phyloP scores from a whole-genome alignment of 441 rosid species.

The Viola pubescens region DNA sequence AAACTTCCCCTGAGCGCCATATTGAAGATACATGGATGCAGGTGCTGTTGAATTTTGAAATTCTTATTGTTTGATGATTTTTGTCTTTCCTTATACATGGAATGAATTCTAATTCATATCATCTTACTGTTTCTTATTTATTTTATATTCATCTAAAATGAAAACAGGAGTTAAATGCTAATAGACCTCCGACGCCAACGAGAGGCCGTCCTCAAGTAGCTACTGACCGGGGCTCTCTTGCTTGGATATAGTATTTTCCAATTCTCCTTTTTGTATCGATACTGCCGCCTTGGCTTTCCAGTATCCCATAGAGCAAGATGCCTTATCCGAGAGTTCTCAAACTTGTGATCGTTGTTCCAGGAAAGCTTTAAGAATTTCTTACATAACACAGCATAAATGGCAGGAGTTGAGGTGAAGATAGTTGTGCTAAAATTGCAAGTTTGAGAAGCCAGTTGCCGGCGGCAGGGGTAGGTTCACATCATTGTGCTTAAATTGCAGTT shows the following conservation, averaged over 20 bases:
- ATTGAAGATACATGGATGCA: constrained; percentile 99
- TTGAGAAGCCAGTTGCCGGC: constrained; percentile 27
- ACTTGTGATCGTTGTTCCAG: constrained; percentile 17
- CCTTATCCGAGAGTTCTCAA: constrained; percentile 25
- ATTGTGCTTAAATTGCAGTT: constrained; percentile 17
- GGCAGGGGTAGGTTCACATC: constrained; percentile 18
- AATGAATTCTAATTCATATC: neutral
- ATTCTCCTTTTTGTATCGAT: constrained; percentile 26
- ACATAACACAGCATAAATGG: constrained; percentile 17
- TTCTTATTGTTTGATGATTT: neutral
- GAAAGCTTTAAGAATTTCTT: constrained; percentile 24
- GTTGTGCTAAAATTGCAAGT: constrained; percentile 15
- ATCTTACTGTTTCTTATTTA: constrained; percentile 2
- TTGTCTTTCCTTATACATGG: neutral
- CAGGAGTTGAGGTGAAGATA: constrained; percentile 23
- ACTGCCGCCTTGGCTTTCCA: constrained; percentile 31
- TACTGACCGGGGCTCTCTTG: constrained; percentile 81
- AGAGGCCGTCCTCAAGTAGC: constrained; percentile 90
- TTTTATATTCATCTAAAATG: constrained; percentile 1
- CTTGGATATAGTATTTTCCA: constrained; percentile 58
- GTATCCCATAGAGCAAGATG: constrained; percentile 37
- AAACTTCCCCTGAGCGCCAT: constrained; percentile 73
- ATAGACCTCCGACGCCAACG: constrained; percentile 93
- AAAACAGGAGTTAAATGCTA: constrained; percentile 85
- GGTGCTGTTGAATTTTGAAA: constrained; percentile 32